Evolutionary conservation across 768 basidiomycete species (phyloP), one percentile per base, ranked within the genome.

Genomic region (Pholiota conissans): DNA sequence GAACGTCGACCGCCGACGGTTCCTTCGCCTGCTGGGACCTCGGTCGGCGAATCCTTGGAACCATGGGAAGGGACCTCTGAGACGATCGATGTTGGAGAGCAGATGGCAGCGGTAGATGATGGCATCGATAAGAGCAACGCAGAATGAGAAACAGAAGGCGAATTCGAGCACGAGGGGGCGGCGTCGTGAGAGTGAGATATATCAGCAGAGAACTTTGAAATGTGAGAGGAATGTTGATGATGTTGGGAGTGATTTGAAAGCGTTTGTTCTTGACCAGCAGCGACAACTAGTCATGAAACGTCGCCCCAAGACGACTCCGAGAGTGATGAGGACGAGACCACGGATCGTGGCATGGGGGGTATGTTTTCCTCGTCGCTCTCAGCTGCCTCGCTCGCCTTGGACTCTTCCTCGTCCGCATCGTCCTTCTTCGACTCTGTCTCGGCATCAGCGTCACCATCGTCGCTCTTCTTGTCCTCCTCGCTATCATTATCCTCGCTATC

Each of bases 361-460:
- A 46, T 29, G 22, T 54, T 54, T 42, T 54, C 53, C 10, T 62
- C 57, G 35, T 62, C 61, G 29, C 46, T 52, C 13, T 49, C 32
- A 7, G 37, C 8, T 27, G 16, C 39, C 2, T 37, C 13, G 18
- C 50, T 18, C 34, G 49, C 50, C 52, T 57, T 50, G 10, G 34
- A 11, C 39, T 50, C 37, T 11, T 50, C 46, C 18, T 49, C 45
- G n/a, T 37, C 27, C 26, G 26, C 29, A 16, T 22, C 24, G 8
- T 34, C 18, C 9, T 37, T 50, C 49, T 50, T 50, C 49, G 49
- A 2, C 30, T 50, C 76, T 65, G 79, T 78, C 54, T 69, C 71
- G 28, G 79, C 76, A 47, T 75, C 79, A 37, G 78, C 76, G 27
- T 74, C 73, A 32, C 65, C 65, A 53, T 74, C 75, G 22, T 71